phyloP scores from a whole-genome alignment of 1,284 basidiomycete species.

The Peniophora sp. region DNA sequence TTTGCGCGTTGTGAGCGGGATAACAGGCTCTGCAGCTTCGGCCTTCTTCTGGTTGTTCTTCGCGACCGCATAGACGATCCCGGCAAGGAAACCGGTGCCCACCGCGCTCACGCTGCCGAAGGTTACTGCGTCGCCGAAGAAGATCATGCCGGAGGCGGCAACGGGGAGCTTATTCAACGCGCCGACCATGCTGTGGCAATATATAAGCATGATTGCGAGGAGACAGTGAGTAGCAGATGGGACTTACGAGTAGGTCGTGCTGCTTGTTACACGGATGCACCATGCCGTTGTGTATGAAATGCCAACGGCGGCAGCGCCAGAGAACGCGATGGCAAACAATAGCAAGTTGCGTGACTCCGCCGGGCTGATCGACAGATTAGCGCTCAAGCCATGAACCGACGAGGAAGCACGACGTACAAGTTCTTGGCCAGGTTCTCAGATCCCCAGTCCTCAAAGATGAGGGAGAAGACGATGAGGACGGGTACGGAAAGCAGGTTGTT shows the following conservation, averaged over 20 bases:
- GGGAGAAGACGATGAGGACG: slow-evolving; percentile 76
- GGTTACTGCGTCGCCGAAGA: slow-evolving; percentile 88
- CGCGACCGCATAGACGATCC: slow-evolving; percentile 82
- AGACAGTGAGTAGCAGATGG: slow-evolving; percentile 2
- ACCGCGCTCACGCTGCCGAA: slow-evolving; percentile 87
- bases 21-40: slow-evolving; percentile 41
- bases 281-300: slow-evolving; percentile 99
- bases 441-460: slow-evolving; percentile 90
- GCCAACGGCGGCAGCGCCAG: slow-evolving; percentile 93
- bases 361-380: slow-evolving; percentile 49
- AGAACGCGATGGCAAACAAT: slow-evolving; percentile 87
- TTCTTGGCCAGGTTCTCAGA: slow-evolving; percentile 71
- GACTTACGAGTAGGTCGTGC: slow-evolving; percentile 88
- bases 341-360: slow-evolving; percentile 74
- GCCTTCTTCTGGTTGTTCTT: slow-evolving; percentile 82
- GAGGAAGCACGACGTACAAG: slow-evolving; percentile 71
- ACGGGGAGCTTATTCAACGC: slow-evolving; percentile 98
- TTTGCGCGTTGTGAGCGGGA: slow-evolving; percentile 52
- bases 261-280: slow-evolving; percentile 95
- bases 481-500: slow-evolving; percentile 97
- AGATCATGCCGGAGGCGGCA: slow-evolving; percentile 92
- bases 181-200: slow-evolving; percentile 83
- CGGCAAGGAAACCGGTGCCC: slow-evolving; percentile 85
- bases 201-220: slow-evolving; percentile 1
- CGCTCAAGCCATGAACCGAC: neutral